Evolutionary conservation across 2,329 filamentous ascomycete genomes (phyloP).

Genomic region (Escovopsis sp.): DNA sequence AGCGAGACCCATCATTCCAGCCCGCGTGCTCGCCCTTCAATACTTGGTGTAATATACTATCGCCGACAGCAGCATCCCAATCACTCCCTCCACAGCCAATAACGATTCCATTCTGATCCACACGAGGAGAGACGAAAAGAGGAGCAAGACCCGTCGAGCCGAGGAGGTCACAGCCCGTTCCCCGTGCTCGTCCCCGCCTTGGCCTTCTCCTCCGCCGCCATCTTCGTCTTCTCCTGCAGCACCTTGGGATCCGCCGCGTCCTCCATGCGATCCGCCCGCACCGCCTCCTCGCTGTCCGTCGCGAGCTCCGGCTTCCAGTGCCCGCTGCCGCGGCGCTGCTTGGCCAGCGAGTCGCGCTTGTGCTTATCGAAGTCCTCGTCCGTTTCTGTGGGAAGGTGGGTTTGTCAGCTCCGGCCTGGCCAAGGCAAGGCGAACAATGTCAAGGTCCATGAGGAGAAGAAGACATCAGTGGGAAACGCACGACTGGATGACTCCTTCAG

Average conservation of each 20-base stretch:
- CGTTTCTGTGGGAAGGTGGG: constrained; percentile 13
- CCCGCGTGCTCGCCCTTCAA: too few relatives aligned
- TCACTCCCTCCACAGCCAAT: too few relatives aligned
- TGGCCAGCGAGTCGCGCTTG: constrained; percentile 46
- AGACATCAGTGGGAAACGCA: constrained; percentile 7
- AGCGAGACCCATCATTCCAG: too few relatives aligned
- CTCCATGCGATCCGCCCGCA: constrained; percentile 47
- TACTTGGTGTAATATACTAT: too few relatives aligned
- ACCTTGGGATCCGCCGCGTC: constrained; percentile 25
- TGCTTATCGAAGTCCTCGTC: constrained; percentile 37
- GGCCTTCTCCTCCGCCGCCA: constrained; percentile 28
- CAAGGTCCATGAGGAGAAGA: too few relatives aligned
- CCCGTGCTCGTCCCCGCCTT: constrained; percentile 34
- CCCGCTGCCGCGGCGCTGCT: constrained; percentile 54
- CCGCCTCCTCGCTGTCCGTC: constrained; percentile 62
- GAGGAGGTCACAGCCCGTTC: constrained; percentile 8
- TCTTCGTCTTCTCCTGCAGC: constrained; percentile 46
- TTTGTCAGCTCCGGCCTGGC: neutral
- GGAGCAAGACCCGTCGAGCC: too few relatives aligned
- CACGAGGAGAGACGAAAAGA: too few relatives aligned
- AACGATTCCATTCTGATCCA: too few relatives aligned
- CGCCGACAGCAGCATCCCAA: too few relatives aligned
- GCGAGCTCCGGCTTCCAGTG: constrained; percentile 69
- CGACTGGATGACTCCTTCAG: constrained; percentile 24
- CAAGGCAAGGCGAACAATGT: too few relatives aligned